A percentile compares a stretch with the other conserved stretches of the same genome.
Conservation (phyloP, 148 eudicot genomes). For the Tetragonia tetragonoides region DNA sequence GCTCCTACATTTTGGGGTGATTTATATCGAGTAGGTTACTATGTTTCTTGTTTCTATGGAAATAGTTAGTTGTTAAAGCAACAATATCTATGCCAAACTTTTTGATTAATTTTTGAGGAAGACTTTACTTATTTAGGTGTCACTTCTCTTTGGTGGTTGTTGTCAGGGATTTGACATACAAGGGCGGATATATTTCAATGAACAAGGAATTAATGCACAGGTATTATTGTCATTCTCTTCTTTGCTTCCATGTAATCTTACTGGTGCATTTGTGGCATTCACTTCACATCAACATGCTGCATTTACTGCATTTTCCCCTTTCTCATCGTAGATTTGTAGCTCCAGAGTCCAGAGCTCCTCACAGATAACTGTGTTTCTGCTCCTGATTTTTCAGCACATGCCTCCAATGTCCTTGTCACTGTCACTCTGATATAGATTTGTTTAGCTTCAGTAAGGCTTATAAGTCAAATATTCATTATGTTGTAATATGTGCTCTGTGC, state of each 20-base stretch:
- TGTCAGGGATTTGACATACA: slow-evolving; percentile 74
- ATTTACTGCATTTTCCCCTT: neutral
- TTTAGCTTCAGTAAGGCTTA: too few species aligned
- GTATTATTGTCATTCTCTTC: slow-evolving; percentile 33
- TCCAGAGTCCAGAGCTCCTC: too few species aligned
- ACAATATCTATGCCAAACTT: neutral
- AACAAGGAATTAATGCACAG: slow-evolving; percentile 97
- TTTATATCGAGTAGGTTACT: neutral
- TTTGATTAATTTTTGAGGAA: neutral
- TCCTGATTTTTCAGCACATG: too few species aligned
- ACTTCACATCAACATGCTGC: neutral
- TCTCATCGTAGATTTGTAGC: too few species aligned
- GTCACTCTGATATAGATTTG: too few species aligned
- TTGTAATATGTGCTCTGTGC: too few species aligned
- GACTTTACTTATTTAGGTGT: slow-evolving; percentile 2
- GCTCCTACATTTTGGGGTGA: neutral
- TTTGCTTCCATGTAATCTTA: slow-evolving; percentile 2
- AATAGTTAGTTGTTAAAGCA: neutral
- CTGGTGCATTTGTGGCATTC: neutral
- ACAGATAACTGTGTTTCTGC: neutral
- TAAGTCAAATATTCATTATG: too few species aligned
- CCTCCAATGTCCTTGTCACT: too few species aligned
- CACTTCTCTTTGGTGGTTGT: slow-evolving; percentile 14
- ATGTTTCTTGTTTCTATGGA: neutral
- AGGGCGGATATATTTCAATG: slow-evolving; percentile 85